Evolutionary conservation across 768 basidiomycete species (phyloP), one percentile per base, ranked within the genome.

Genomic region (Chlorophyllum brunneum): DNA sequence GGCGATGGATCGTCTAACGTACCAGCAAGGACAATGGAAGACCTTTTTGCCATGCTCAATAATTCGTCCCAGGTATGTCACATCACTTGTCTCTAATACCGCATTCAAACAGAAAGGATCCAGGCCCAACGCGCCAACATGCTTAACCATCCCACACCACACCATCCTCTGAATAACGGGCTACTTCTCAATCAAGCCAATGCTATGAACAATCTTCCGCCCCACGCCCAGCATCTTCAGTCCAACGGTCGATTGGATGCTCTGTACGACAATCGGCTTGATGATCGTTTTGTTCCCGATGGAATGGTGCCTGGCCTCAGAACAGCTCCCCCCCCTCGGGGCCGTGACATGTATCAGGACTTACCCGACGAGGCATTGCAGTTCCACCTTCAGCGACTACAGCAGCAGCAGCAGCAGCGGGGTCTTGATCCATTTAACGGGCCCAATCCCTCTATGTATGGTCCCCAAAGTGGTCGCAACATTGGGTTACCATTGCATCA

Each of bases 281-380:
- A 92, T 47, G 88, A 88, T 59, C 77, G 88, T 58, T 92, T 92
- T 58, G 79, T 88, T 22, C 87, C 90, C 8, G 88, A 92, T 67
- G 87, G 86, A 24, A 82, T 92, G 80, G 90, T 92, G 13, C 89
- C 91, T 22, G 91, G 89, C 7, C 75, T 92, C 27, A 83, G 90
- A 33, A 77, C 84, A 26, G 77, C 75, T 33, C 81, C 79, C 41
- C 80, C 82, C 37, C 77, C 82, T 50, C 78, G 86, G 55, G 76
- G 70, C 61, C 76, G 86, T 41, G 82, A 86, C 56, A 72, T 81
- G 50, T 83, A 79, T 59, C 65, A 78, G 31, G 88, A 88, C 26
- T 71, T 76, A 13, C 59, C 80, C 22, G 83, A 85, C 33, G 89
- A 91, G 20, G 64, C 76, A 0, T 59, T 84, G 29, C 79, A 81